Evolutionary conservation across 1,284 basidiomycete genomes (phyloP), one percentile per base, ranked within the genome.

Genomic region (Rhizoctonia solani): DNA sequence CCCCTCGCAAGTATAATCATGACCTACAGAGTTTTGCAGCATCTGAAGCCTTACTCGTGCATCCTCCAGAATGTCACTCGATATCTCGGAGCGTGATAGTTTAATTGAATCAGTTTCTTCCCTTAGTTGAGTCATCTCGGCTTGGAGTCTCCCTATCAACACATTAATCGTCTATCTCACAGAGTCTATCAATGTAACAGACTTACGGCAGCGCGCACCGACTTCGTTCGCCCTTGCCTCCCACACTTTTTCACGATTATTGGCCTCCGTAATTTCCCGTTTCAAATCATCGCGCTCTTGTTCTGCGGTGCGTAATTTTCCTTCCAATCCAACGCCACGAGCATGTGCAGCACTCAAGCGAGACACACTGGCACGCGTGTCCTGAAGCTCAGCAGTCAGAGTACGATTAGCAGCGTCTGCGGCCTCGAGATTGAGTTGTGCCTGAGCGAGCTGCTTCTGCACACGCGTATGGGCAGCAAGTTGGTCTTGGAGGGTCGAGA

Each of bases 201-300:
- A 54, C 74, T 71, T 58, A 82, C 82, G 72, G 67, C 71, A 88
- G 83, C 84, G 78, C 47, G 86, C 85, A 70, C 85, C 86, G 69
- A 90, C 78, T 16, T 85, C 82, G 30, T 79, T 77, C 61, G 87
- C 81, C 46, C 87, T 84, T 1, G 81, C 79, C 71, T 95, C 92
- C 6, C 92, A 89, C 42, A 87, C 78, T 59, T 85, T 83, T 3
- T 88, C 85, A 37, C 88, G 82, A 65, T 89, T 85, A 4, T 84
- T 79, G 72, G 95, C 92, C 55, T 82, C 83, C 61, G 90, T 88
- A 25, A 89, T 81, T 74, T 95, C 90, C 75, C 96, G 92, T 68
- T 87, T 86, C 73, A 92, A 81, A 74, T 98, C 95, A 54, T 97
- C 92, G 72, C 85, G 85, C 76, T 95, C 91, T 72, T 85, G 85